Conservation (phyloP, 2,329 filamentous ascomycete species). For the Aureobasidium pullulans region DNA sequence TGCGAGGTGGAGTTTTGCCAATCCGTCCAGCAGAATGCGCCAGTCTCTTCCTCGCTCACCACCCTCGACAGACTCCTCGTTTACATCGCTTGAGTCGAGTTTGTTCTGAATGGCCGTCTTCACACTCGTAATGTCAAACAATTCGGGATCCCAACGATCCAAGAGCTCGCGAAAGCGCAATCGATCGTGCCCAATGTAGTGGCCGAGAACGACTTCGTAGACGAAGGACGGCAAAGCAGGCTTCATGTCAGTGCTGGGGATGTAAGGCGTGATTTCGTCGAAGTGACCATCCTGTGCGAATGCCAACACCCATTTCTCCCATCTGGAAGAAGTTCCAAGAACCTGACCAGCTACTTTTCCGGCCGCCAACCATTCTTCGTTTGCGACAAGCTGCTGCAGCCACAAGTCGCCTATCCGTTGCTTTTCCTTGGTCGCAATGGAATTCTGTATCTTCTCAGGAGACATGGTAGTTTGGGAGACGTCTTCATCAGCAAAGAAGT, state of each 20-base stretch:
- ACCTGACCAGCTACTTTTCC: conserved; percentile 78
- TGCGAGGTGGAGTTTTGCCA: conserved; percentile 78
- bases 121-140: conserved; percentile 73
- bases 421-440: conserved; percentile 77
- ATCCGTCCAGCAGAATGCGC: conserved; percentile 77
- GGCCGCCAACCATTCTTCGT: conserved; percentile 67
- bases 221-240: conserved; percentile 73
- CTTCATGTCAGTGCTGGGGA: conserved; percentile 68
- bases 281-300: conserved; percentile 83
- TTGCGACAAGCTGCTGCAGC: conserved; percentile 76
- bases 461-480: conserved; percentile 54
- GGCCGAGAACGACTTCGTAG: conserved; percentile 81
- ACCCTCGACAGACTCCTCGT: conserved; percentile 67
- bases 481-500: conserved; percentile 59
- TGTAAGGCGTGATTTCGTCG: conserved; percentile 79
- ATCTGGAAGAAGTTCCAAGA: conserved; percentile 67
- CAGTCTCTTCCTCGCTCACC: conserved; percentile 71
- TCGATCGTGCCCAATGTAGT: conserved; percentile 78
- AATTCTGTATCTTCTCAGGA: conserved; percentile 50
- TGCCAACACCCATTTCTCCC: conserved; percentile 94
- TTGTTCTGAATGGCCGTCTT: conserved; percentile 75
- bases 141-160: conserved; percentile 73
- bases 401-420: conserved; percentile 85
- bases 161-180: conserved; percentile 69
- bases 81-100: conserved; percentile 66